Base-by-base conservation (phyloP, 345 rosid species). In the Isatis tinctoria region DNA sequence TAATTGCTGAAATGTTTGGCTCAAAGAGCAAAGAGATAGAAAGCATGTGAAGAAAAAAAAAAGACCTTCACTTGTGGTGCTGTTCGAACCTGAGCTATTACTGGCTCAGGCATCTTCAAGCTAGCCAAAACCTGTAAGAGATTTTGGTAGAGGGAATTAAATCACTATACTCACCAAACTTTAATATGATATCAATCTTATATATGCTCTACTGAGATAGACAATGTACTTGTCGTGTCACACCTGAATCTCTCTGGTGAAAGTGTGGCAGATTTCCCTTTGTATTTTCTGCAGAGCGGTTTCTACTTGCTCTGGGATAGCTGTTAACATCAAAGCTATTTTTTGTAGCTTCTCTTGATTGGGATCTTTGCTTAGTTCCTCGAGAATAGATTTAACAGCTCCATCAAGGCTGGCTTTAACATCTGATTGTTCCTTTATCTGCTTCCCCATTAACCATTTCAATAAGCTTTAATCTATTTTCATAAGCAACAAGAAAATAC, bases 361-460 rank as follows among this genome's bases (percentile, higher is more conserved):
- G 60, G 57, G 65, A 63, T 76, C 83, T 74, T 86, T 86, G 77
- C 74, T 73, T 67, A 83, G 62, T 74, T 84, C 90, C 65, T 90
- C 85, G n/a, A 87, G 83, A 70, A 90, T 61, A 44, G 86, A 83
- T 81, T 83, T 87, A 80, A 89, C 81, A 78, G 87, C 78, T 65
- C 79, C 88, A 67, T 79, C 84, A 67, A 89, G 63, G 73, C 85
- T 83, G 48, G 74, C 67, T 86, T 90, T 89, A 64, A 80, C 63
- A 65, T 81, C 88, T 59, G 85, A 91, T 49, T 87, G 93, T 66
- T 84, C 88, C 81, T 87, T 89, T 36, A 70, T 82, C 96, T 92
- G 85, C 69, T 82, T 74, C 36, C 70, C 76, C 48, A 72, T 36
- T 40, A 72, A 67, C 64, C 73, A 65, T 70, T 60, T 43, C 65